A percentile compares a stretch with the other conserved stretches of the same genome.
phyloP scores from a whole-genome alignment of 2,329 filamentous ascomycete species.

The Colletotrichum phormii region DNA sequence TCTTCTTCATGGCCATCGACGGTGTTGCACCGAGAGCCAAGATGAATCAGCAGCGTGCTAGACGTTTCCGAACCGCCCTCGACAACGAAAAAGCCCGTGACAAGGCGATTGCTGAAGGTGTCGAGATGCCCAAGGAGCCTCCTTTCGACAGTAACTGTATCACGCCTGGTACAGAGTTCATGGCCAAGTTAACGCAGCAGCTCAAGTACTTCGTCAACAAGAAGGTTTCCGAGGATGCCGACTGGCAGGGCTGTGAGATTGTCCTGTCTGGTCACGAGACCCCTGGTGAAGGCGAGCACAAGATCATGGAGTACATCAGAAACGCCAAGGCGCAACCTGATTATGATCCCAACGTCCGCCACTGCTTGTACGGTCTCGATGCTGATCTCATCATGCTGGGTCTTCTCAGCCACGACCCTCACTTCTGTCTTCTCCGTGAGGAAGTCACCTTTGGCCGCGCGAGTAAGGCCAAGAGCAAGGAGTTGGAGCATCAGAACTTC shows the following conservation, averaged over 20 bases:
- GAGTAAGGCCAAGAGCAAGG: slow-evolving; percentile 89
- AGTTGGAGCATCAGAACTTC: slow-evolving; percentile 98
- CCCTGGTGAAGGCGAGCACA: slow-evolving; percentile 97
- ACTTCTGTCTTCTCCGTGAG: slow-evolving; percentile 96
- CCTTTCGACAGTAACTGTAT: slow-evolving; percentile 99
- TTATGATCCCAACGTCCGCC: slow-evolving; percentile 93
- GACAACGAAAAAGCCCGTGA: slow-evolving; percentile 91
- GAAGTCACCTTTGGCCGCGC: slow-evolving; percentile 97
- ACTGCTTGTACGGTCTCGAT: slow-evolving; percentile 97
- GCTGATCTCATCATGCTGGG: slow-evolving; percentile 99
- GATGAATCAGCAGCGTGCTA: slow-evolving; percentile 99
- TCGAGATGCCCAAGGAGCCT: slow-evolving; percentile 94
- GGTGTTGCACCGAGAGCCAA: slow-evolving; percentile 97
- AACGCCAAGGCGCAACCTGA: slow-evolving; percentile 94
- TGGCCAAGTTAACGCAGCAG: slow-evolving; percentile 94
- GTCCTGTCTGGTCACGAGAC: slow-evolving; percentile 98
- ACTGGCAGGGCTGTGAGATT: slow-evolving; percentile 97
- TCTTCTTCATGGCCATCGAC: slow-evolving; percentile 99
- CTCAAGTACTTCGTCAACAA: slow-evolving; percentile 99
- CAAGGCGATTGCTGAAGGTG: slow-evolving; percentile 88
- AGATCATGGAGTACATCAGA: slow-evolving; percentile 99
- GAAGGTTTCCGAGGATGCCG: slow-evolving; percentile 95
- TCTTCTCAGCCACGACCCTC: slow-evolving; percentile 95
- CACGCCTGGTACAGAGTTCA: slow-evolving; percentile 96
- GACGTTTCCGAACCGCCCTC: slow-evolving; percentile 92